A percentile compares a stretch with the other conserved stretches of the same genome.
These are phyloP conservation scores for Cordyceps militaris DNA, from an alignment of 2,329 filamentous ascomycete genomes.

Conservation along the genomic window DNA sequence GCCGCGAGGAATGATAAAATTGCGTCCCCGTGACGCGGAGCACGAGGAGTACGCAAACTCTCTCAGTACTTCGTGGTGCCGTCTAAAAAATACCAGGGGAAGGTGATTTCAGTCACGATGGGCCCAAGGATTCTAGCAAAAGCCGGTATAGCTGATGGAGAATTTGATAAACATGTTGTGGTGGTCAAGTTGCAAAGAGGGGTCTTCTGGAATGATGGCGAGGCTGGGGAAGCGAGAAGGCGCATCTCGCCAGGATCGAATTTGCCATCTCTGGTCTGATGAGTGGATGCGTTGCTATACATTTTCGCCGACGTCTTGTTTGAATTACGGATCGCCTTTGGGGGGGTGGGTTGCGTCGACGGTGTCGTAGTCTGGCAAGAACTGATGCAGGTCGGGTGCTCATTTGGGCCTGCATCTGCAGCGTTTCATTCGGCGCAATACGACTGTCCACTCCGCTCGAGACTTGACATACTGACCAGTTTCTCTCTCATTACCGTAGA, in stretches of 20 bases:
- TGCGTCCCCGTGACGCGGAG: background rate
- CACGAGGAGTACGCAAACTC: conserved; percentile 1
- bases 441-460: conserved; percentile 5
- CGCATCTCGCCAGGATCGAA: too few species aligned
- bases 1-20: background rate
- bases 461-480: conserved; percentile 4
- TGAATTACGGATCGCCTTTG: background rate
- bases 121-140: background rate
- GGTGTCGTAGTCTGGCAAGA: background rate
- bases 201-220: too few species aligned
- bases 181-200: background rate
- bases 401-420: conserved; percentile 7
- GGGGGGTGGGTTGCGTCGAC: background rate
- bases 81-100: background rate
- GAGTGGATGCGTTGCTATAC: too few species aligned
- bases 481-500: background rate
- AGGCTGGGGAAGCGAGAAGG: too few species aligned
- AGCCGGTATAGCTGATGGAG: background rate
- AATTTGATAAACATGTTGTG: background rate
- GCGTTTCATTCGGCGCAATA: conserved; percentile 6
- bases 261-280: too few species aligned
- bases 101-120: background rate
- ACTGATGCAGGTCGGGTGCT: conserved; percentile 6
- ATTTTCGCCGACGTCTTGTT: background rate
- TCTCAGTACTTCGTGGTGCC: background rate